Evolutionary conservation across 164 flowering plant genomes (phyloP), one percentile per base, ranked within the genome.

Genomic region (Aristolochia californica): DNA sequence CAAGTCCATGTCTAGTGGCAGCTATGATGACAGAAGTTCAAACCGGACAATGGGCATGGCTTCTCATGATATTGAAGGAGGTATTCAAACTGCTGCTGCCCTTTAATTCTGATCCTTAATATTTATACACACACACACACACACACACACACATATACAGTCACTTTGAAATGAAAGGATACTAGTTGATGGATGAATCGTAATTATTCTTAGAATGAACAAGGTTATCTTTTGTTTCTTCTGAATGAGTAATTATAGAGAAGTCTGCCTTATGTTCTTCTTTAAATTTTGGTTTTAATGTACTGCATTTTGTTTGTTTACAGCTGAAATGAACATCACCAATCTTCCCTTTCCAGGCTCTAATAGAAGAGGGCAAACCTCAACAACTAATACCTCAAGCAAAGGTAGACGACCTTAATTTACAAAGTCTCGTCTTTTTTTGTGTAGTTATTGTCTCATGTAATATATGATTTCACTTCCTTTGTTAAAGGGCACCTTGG

Each of bases 311-410:
- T 57, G 34, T 55, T 16, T 66, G 25, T 17, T 38, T 70, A 66
- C 80, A 83, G 89, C 62, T 54, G 82, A 71, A 66, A 68, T 84
- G 59, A 72, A 66, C 62, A 30, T 34, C 12, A 70, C 74, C 73
- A 80, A 66, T 58, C 56, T 59, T 58, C 34, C 57, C 43, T 63
- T 45, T 56, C 73, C 68, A 43, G 60, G 66, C 61, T 72, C 78
- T 44, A 70, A 74, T 27, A 79, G 76, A 66, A 54, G 81, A 43
- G 74, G 79, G 48, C 68, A 66, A n/a, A 64, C 56, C 50, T 68
- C 86, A 47, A 64, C 79, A 66, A 62, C 72, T 53, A 71, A 68
- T 18, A 54, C 82, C 16, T 70, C 85, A 30, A 62, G 80, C 51
- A 88, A 81, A 82, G 93, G 96, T 85, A 45, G 38, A 60, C 8